Conservation (phyloP, 495 filamentous ascomycete genomes). For the Glonium stellatum region DNA sequence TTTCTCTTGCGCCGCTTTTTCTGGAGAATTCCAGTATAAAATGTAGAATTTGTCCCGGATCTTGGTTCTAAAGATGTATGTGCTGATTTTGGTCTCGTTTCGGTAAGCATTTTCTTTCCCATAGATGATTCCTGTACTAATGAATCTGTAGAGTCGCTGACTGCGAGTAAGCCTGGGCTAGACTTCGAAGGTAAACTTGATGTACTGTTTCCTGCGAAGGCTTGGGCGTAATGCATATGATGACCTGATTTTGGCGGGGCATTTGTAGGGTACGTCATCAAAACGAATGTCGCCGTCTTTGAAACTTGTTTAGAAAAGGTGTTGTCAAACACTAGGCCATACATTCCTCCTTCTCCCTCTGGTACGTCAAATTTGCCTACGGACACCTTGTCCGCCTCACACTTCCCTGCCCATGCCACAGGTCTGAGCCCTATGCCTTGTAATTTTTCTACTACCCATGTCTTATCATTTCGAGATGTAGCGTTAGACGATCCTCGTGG, state of each 20-base stretch:
- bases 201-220: constrained; percentile 41
- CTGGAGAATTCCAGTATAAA: constrained; percentile 73
- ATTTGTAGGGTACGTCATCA: constrained; percentile 85
- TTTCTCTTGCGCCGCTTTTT: constrained; percentile 89
- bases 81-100: constrained; percentile 30
- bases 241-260: constrained; percentile 72
- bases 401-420: constrained; percentile 87
- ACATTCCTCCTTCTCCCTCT: constrained; percentile 74
- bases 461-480: constrained; percentile 43
- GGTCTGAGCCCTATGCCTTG: constrained; percentile 76
- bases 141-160: constrained; percentile 33
- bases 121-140: constrained; percentile 23
- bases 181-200: constrained; percentile 43
- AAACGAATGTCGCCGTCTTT: constrained; percentile 89
- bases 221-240: constrained; percentile 53
- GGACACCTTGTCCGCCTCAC: constrained; percentile 92
- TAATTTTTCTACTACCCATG: constrained; percentile 71
- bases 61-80: constrained; percentile 10
- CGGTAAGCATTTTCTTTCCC: constrained; percentile 10
- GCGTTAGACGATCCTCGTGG: constrained; percentile 21
- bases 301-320: constrained; percentile 94
- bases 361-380: constrained; percentile 81
- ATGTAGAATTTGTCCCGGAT: constrained; percentile 36
- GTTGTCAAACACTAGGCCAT: constrained; percentile 95
- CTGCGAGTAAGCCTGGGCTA: constrained; percentile 30